Evolutionary conservation across 495 filamentous ascomycete genomes (phyloP).

Genomic region (Aspergillus haitiensis): DNA sequence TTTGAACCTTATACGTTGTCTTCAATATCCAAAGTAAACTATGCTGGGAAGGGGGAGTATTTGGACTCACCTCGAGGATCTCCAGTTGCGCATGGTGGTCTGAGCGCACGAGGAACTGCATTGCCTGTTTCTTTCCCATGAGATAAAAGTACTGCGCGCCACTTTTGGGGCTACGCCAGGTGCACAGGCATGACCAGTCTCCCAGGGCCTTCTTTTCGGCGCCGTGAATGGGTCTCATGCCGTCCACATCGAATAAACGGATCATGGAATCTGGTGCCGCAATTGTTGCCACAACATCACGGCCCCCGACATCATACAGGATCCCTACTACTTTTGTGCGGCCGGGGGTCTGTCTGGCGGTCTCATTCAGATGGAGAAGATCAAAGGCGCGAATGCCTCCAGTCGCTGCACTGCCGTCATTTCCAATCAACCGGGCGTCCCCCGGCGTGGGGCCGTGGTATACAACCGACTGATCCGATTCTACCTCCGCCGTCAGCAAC

Average conservation of each 20-base stretch:
- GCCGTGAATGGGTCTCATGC: not conserved
- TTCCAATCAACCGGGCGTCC: not conserved
- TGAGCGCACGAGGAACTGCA: conserved; percentile 8
- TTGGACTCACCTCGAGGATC: conserved; percentile 8
- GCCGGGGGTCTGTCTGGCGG: conserved; percentile 2
- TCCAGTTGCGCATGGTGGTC: not conserved
- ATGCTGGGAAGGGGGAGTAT: not conserved
- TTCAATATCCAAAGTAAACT: not conserved
- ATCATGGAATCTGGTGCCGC: conserved; percentile 7
- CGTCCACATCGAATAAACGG: conserved; percentile 8
- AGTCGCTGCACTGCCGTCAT: conserved; percentile 9
- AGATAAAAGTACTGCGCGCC: conserved; percentile 8
- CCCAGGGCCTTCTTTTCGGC: conserved; percentile 7
- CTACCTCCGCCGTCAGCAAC: not conserved
- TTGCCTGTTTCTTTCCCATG: conserved; percentile 9
- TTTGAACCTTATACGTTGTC: conserved; percentile 4
- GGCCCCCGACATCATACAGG: not conserved
- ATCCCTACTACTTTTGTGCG: conserved; percentile 10
- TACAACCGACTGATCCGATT: conserved; percentile 3
- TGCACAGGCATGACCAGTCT: conserved; percentile 10
- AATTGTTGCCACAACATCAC: conserved; percentile 5
- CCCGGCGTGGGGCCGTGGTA: not conserved
- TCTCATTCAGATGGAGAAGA: conserved; percentile 3
- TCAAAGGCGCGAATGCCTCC: conserved; percentile 5
- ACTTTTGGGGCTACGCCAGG: conserved; percentile 1